Base-by-base conservation (phyloP, 257 asterid species). In the Solanum peruvianum region DNA sequence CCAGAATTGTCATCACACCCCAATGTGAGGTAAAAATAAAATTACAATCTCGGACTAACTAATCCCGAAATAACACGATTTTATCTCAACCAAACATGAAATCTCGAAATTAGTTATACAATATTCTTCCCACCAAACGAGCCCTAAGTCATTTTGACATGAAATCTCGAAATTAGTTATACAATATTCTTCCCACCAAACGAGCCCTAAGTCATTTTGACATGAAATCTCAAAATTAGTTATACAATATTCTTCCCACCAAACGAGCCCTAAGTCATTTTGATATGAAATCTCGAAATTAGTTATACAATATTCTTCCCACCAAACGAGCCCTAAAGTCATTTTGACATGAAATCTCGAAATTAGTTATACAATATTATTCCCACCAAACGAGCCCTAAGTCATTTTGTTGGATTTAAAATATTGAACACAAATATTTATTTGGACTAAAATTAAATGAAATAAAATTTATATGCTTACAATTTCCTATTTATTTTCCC, bases 31-130 rank as follows among this genome's bases (percentile, higher is more conserved):
- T 16, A 52, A 23, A 47, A 60, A 23, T 60, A 60, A 60, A 60
- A 58, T 1, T 58, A 58, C 1, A 58, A 58, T 58, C 12, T 20
- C 2, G 13, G 2, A 8, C 9, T 58, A 49, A 49, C 60, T 0
- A 58, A 58, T 58, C 2, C 0, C 0, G 13, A 1, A 0, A 58
- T 58, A 20, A 58, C 25, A 21, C 4, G 10, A 21, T 58, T 0
- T 21, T 3, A 21, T 58, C 27, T 9, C n/a, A 49, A 16, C 3
- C 60, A 16, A 16, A 1, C 23, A 49, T 49, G 9, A 6, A 49
- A 15, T 49, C 1, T 0, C 60, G 3, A 49, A 49, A 49, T 23
- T 60, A 60, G 1, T 23, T 23, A 60, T 58, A 2, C 66, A 21
- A 21, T 20, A 20, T 20, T 21, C 12, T 1, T 21, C 12, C 12